Percentiles rank a stretch among this genome's conserved stretches.
These are phyloP conservation scores for Pyrenopolyporus hunteri DNA, from an alignment of 495 filamentous ascomycete genomes.

Conservation along the genomic window DNA sequence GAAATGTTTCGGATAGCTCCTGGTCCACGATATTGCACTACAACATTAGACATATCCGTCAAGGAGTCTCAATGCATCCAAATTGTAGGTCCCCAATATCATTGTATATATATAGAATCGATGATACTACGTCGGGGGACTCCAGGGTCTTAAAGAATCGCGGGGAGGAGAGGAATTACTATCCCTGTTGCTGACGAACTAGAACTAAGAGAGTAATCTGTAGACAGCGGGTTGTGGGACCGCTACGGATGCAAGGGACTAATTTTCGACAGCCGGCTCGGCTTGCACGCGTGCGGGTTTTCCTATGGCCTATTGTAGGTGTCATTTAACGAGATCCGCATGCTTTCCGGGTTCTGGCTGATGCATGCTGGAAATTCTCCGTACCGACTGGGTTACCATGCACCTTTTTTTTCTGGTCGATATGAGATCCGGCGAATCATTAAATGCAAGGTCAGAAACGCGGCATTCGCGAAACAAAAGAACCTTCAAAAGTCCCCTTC, in stretches of 20 bases:
- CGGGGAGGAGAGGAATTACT: not conserved
- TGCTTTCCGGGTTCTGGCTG: not conserved
- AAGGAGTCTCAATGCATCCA: not conserved
- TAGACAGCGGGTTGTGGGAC: constrained; percentile 14
- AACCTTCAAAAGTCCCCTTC: constrained; percentile 24
- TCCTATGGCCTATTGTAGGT: not conserved
- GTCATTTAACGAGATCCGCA: not conserved
- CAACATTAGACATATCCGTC: constrained; percentile 3
- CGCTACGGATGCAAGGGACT: constrained; percentile 33
- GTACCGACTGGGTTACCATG: too few species aligned
- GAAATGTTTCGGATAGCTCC: constrained; percentile 1
- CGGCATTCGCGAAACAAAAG: constrained; percentile 15
- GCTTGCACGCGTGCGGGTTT: not conserved
- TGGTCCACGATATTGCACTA: not conserved
- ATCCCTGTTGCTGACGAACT: not conserved
- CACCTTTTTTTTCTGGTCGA: not conserved
- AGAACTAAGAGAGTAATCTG: constrained; percentile 19
- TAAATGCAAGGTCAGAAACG: not conserved
- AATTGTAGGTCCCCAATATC: not conserved
- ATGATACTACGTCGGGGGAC: not conserved
- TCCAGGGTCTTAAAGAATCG: not conserved
- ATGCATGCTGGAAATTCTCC: not conserved
- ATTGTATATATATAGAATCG: constrained; percentile 7
- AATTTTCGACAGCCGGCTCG: constrained; percentile 13
- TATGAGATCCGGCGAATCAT: constrained; percentile 11